phyloP scores from a whole-genome alignment of 2,329 filamentous ascomycete species.

The Diaporthe sp. region DNA sequence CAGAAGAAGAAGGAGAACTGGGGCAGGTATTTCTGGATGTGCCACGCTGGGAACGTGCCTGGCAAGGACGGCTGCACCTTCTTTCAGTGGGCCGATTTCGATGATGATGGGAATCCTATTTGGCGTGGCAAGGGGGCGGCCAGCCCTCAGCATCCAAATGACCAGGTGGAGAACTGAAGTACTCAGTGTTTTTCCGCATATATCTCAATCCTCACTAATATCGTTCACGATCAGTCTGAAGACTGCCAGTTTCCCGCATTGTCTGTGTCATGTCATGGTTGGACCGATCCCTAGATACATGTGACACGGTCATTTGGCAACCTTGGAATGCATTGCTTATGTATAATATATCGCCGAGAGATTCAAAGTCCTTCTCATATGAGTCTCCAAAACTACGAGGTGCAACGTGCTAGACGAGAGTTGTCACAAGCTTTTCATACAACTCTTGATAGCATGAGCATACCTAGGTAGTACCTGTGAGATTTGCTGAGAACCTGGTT shows the following conservation, averaged over 20 bases:
- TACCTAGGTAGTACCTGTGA: too few relatives aligned
- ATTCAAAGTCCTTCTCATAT: not conserved
- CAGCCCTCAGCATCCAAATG: not conserved
- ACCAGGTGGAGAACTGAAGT: not conserved
- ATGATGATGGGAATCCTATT: slow-evolving; percentile 85
- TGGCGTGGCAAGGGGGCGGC: slow-evolving; percentile 56
- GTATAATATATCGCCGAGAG: not conserved
- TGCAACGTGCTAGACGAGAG: not conserved
- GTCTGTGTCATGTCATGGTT: not conserved
- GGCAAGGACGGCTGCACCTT: slow-evolving; percentile 79
- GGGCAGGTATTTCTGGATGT: slow-evolving; percentile 93
- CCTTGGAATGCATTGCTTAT: not conserved
- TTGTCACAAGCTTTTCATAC: not conserved
- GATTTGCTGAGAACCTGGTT: not conserved
- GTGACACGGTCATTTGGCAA: not conserved
- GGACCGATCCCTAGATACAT: too few relatives aligned
- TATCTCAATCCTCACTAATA: not conserved
- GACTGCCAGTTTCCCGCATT: too few relatives aligned
- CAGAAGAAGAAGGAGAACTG: slow-evolving; percentile 82
- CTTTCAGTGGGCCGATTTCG: slow-evolving; percentile 89
- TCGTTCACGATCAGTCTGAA: too few relatives aligned
- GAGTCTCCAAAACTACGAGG: too few relatives aligned
- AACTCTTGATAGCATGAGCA: too few relatives aligned
- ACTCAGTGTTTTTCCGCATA: too few relatives aligned
- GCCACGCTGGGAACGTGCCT: slow-evolving; percentile 80